These are phyloP conservation scores for Cyberlindnera sargentensis DNA, from an alignment of 805 yeast genomes.

Conservation along the genomic window DNA sequence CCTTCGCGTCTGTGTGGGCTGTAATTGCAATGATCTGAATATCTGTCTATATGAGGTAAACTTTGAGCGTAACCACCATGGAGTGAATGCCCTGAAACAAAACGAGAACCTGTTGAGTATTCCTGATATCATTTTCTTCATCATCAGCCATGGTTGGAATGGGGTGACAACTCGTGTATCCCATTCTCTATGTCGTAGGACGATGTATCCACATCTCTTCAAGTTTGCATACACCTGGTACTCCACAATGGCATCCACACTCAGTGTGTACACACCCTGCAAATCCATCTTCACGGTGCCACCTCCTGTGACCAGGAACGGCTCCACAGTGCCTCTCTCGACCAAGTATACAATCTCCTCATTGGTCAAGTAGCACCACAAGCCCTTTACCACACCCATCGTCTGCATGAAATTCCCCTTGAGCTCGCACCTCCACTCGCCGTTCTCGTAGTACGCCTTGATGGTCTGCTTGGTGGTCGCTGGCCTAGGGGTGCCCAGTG, in stretches of 20 bases:
- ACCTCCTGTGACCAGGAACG: conserved; percentile 19
- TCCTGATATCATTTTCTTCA: background rate
- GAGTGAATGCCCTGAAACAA: conserved; percentile 6
- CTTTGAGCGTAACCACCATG: conserved; percentile 15
- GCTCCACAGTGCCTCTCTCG: conserved; percentile 67
- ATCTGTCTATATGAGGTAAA: conserved; percentile 22
- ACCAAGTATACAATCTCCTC: conserved; percentile 72
- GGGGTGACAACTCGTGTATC: background rate
- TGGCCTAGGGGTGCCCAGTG: conserved; percentile 47
- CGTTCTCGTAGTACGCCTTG: conserved; percentile 39
- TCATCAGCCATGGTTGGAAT: background rate
- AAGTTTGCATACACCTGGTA: conserved; percentile 67
- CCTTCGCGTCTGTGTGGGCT: conserved; percentile 4
- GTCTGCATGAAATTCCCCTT: conserved; percentile 70
- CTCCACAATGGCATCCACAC: conserved; percentile 39
- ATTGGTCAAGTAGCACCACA: conserved; percentile 45
- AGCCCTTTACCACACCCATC: conserved; percentile 51
- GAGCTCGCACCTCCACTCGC: conserved; percentile 36
- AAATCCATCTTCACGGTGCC: conserved; percentile 37
- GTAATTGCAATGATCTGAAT: conserved; percentile 26
- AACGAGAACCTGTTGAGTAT: background rate
- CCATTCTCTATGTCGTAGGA: conserved; percentile 27
- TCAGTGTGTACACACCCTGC: conserved; percentile 54
- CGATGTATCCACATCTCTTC: conserved; percentile 73
- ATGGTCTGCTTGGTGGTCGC: conserved; percentile 40